These are phyloP conservation scores for Flaveria linearis DNA, from an alignment of 129 eudicot species.

Conservation along the genomic window DNA sequence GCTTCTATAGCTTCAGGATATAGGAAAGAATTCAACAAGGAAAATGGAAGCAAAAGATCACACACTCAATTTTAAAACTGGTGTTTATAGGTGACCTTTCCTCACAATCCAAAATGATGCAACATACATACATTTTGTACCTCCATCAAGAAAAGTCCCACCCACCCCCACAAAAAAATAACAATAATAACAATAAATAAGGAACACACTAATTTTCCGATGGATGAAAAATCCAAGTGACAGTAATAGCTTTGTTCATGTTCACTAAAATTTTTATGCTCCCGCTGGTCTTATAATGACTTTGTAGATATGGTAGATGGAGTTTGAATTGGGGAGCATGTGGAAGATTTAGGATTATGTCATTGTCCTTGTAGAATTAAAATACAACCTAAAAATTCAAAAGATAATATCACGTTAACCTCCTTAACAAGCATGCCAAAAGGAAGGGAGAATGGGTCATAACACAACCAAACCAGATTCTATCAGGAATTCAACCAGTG, in stretches of 20 bases:
- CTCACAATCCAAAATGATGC: background rate
- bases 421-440: slow-evolving; percentile 16
- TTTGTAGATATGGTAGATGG: background rate
- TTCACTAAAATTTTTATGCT: background rate
- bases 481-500: background rate
- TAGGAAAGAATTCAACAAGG: slow-evolving; percentile 4
- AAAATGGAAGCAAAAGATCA: background rate
- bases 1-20: background rate
- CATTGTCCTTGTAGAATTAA: background rate
- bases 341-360: background rate
- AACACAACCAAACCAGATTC: slow-evolving; percentile 23
- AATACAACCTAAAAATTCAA: background rate
- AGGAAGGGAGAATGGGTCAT: background rate
- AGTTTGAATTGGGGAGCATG: background rate
- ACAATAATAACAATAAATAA: background rate
- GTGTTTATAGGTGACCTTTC: background rate
- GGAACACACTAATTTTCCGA: background rate
- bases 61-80: background rate
- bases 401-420: background rate
- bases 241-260: background rate
- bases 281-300: background rate
- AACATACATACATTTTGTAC: background rate
- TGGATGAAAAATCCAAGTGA: background rate
- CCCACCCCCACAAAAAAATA: background rate
- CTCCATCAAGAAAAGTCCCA: background rate